phyloP scores from a whole-genome alignment of 2,329 filamentous ascomycete species.

The Akanthomyces uredinophilus region DNA sequence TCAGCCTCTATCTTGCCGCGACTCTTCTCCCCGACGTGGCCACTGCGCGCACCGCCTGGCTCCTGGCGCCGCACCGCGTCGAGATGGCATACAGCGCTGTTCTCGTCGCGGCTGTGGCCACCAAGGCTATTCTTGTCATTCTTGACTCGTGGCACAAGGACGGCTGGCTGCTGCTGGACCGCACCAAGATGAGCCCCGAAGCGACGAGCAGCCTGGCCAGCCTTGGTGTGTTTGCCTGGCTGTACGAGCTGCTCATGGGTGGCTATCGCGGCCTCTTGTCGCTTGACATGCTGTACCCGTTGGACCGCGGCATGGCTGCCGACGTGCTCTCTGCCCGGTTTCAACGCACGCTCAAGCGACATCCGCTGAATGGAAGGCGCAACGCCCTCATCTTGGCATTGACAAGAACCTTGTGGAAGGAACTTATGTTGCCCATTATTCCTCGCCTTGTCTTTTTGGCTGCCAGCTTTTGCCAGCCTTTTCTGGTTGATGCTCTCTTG shows the following conservation, averaged over 20 bases:
- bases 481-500: conserved; percentile 30
- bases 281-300: not conserved
- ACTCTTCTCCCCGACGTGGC: not conserved
- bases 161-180: conserved; percentile 2
- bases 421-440: conserved; percentile 25
- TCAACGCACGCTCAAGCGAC: no score
- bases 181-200: conserved; percentile 27
- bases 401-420: conserved; percentile 22
- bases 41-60: not conserved
- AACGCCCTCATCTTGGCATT: conserved; percentile 7
- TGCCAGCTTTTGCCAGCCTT: conserved; percentile 33
- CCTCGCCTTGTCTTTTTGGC: conserved; percentile 28
- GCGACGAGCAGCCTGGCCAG: conserved; percentile 30
- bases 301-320: not conserved
- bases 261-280: conserved; percentile 23
- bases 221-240: conserved; percentile 31
- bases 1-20: not conserved
- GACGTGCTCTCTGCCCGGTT: not conserved
- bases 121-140: not conserved
- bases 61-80: not conserved
- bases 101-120: not conserved
- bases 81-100: not conserved
- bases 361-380: not conserved
- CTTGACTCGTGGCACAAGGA: conserved; percentile 1
- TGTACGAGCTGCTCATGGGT: conserved; percentile 29